Base-by-base conservation (phyloP, 257 asterid genomes). In the Lantana camara region DNA sequence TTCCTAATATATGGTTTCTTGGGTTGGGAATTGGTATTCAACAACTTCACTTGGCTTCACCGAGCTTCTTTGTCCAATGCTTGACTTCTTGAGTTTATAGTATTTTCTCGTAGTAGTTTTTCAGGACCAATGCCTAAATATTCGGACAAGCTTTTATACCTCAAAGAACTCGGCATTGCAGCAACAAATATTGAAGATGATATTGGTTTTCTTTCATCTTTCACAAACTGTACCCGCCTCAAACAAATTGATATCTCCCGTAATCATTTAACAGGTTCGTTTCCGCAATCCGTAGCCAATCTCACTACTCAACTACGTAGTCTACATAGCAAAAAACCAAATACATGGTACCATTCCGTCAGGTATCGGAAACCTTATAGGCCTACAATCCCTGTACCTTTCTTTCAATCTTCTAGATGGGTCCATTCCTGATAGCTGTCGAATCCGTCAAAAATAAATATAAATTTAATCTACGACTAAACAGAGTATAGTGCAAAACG, bases 271-370 rank as follows among this genome's bases (percentile, higher is more conserved):
- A 23, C 63, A 12, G 76, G 78, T 40, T 20, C 9, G 4, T 45
- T 79, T 21, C 81, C 85, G 0, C 19, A n/a, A 34, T 64, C 76
- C 14, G 29, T 73, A 16, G 62, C 70, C 16, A 82, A 82, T 41
- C 76, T 82, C n/a, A 73, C 83, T 0, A 21, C 9, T n/a, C 19
- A 42, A 7, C 49, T 82, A 23, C 4, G 8, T 8, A 7, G 17
- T 7, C 14, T 82, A 16, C 5, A 9, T 73, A 14, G 44, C 24
- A 7, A 0, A 35, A 19, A 82, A 79, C 58, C 74, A 68, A 10
- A 51, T 79, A 19, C 69, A 62, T 0, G 87, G 88, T 17, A 62
- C 44, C 20, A 66, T 82, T 40, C 83, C 79, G 22, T 21, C 47
- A 4, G 82, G 63, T 41, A 71, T 82, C 23, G 32, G 32, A 27